Conservation (phyloP, 2,329 filamentous ascomycete species). For the Tolypocladium guangdongense region DNA sequence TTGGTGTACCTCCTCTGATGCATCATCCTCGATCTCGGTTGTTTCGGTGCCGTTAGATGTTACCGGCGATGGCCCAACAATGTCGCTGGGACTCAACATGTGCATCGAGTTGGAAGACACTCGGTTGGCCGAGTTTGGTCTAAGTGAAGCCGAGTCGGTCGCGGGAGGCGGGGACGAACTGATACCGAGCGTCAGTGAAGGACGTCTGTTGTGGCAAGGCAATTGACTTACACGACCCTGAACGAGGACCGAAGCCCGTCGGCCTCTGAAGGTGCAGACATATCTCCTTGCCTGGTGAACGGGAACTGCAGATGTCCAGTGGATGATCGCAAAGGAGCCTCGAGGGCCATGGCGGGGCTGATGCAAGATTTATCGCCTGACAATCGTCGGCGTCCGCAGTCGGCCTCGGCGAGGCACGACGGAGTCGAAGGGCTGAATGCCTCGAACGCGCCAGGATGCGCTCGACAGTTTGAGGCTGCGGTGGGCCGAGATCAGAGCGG, state of each 20-base stretch:
- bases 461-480: not conserved
- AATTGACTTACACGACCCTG: slow-evolving; percentile 38
- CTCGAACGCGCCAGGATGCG: slow-evolving; percentile 10
- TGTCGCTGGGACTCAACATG: slow-evolving; percentile 52
- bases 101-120: slow-evolving; percentile 41
- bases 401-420: not conserved
- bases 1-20: slow-evolving; percentile 45
- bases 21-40: slow-evolving; percentile 76
- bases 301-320: slow-evolving; percentile 34
- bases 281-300: slow-evolving; percentile 34
- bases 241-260: slow-evolving; percentile 36
- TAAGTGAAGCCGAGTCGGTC: slow-evolving; percentile 37
- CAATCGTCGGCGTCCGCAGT: not conserved
- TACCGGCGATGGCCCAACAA: slow-evolving; percentile 72
- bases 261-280: slow-evolving; percentile 44
- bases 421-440: slow-evolving; percentile 9
- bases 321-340: slow-evolving; percentile 51
- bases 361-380: not conserved
- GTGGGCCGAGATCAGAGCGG: not conserved
- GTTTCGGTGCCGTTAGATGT: slow-evolving; percentile 76
- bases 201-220: not conserved
- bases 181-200: not conserved
- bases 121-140: slow-evolving; percentile 37
- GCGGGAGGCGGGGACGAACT: slow-evolving; percentile 25
- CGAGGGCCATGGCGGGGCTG: slow-evolving; percentile 21